These are phyloP conservation scores for Ilyonectria mors-panacis DNA, from an alignment of 2,329 filamentous ascomycete genomes.

Conservation along the genomic window DNA sequence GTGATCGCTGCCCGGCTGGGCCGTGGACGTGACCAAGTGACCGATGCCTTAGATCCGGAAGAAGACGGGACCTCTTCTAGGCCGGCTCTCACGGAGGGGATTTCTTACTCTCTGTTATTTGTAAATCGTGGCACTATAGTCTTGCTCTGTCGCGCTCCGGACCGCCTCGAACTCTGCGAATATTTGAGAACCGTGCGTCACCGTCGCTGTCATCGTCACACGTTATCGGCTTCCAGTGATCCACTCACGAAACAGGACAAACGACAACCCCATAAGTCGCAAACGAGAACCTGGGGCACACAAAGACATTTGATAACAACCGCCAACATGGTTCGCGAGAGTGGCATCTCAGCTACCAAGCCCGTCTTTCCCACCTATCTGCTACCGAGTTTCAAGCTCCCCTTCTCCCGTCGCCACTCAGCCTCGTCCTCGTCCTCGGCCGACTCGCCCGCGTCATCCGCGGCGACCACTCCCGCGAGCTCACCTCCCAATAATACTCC, in stretches of 20 bases:
- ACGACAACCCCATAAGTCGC: conserved; percentile 20
- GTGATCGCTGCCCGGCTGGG: conserved; percentile 48
- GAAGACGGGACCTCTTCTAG: conserved; percentile 13
- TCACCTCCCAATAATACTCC: conserved; percentile 42
- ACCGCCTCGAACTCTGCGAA: conserved; percentile 6
- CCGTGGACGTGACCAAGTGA: conserved; percentile 44
- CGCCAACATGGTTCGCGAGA: conserved; percentile 52
- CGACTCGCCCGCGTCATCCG: conserved; percentile 47
- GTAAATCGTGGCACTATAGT: conserved; percentile 5
- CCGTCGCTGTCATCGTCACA: conserved; percentile 20
- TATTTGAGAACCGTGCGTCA: conserved; percentile 9
- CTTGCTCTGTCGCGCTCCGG: background rate
- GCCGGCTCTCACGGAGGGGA: background rate
- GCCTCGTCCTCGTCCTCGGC: conserved; percentile 53
- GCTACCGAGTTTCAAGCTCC: conserved; percentile 65
- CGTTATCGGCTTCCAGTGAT: conserved; percentile 8
- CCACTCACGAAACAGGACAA: conserved; percentile 3
- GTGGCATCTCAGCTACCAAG: conserved; percentile 58
- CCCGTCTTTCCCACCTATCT: conserved; percentile 67
- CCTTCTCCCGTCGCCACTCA: conserved; percentile 61
- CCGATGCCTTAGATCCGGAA: conserved; percentile 27
- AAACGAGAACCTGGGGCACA: conserved; percentile 11
- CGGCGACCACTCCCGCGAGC: conserved; percentile 48
- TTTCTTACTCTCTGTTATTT: conserved; percentile 4
- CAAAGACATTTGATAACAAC: conserved; percentile 19